Evolutionary conservation across 257 asterid species (phyloP).

Genomic region (Craterostigma plantagineum): DNA sequence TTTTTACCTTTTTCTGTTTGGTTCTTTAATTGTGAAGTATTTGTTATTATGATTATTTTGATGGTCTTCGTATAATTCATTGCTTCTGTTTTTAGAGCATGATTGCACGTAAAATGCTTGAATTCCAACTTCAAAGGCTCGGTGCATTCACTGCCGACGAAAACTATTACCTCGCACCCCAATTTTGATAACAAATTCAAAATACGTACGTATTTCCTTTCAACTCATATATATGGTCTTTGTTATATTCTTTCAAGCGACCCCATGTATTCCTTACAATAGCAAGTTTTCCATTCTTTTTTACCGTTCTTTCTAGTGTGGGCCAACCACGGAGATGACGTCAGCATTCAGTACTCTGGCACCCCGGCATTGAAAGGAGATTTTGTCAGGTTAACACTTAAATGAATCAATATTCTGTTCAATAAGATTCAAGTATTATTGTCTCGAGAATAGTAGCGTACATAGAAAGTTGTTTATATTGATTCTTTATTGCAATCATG

Average conservation of each 20-base stretch:
- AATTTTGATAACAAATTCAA: slow-evolving; percentile 77
- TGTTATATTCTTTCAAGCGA: slow-evolving; percentile 7
- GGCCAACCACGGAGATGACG: slow-evolving; percentile 97
- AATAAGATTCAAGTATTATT: background rate
- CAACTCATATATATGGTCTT: background rate
- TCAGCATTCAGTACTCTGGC: slow-evolving; percentile 97
- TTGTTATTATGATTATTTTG: background rate
- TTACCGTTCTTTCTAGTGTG: slow-evolving; percentile 41
- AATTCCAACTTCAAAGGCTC: slow-evolving; percentile 84
- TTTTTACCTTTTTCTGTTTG: background rate
- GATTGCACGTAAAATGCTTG: slow-evolving; percentile 93
- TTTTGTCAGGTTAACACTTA: slow-evolving; percentile 80
- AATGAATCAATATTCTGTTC: background rate
- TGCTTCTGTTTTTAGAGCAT: slow-evolving; percentile 44
- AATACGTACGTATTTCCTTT: slow-evolving; percentile 34
- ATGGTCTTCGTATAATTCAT: too few relatives aligned
- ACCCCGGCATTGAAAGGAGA: slow-evolving; percentile 98
- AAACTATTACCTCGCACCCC: slow-evolving; percentile 61
- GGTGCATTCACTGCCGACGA: slow-evolving; percentile 84
- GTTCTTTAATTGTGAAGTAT: slow-evolving; percentile 1
- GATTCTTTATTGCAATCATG: background rate
- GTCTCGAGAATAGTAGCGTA: too few relatives aligned
- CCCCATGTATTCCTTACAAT: too few relatives aligned
- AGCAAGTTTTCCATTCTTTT: too few relatives aligned
- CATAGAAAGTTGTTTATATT: too few relatives aligned